phyloP scores from a whole-genome alignment of 805 yeast species.

The Helenozyma rhizophorensis region DNA sequence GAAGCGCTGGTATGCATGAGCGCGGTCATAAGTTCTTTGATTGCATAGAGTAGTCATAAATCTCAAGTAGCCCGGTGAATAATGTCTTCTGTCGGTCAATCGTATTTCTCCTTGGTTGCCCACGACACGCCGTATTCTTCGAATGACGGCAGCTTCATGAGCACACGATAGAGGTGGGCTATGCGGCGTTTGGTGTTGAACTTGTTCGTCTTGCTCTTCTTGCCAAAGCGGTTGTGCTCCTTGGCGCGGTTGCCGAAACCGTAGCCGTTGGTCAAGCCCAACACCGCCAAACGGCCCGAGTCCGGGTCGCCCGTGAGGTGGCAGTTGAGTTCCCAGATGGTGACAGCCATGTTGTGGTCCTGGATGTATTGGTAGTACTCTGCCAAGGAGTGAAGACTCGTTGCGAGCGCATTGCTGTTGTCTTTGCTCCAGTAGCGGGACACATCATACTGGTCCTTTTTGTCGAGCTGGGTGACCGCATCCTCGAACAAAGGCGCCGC shows the following conservation, averaged over 20 bases:
- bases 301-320: slow-evolving; percentile 19
- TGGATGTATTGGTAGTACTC: slow-evolving; percentile 17
- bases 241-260: slow-evolving; percentile 20
- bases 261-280: slow-evolving; percentile 19
- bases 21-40: too few species aligned
- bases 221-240: slow-evolving; percentile 16
- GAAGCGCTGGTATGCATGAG: too few species aligned
- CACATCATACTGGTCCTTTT: slow-evolving; percentile 3
- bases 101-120: slow-evolving; percentile 16
- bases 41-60: too few species aligned
- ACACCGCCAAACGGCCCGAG: slow-evolving; percentile 19
- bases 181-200: slow-evolving; percentile 18
- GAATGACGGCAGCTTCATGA: slow-evolving; percentile 13
- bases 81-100: slow-evolving; percentile 1
- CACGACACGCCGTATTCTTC: slow-evolving; percentile 16
- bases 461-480: background rate
- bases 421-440: slow-evolving; percentile 14
- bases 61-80: too few species aligned
- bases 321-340: slow-evolving; percentile 20
- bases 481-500: slow-evolving; percentile 9
- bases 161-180: slow-evolving; percentile 16
- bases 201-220: slow-evolving; percentile 15
- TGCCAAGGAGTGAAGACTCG: slow-evolving; percentile 16
- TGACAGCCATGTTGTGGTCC: slow-evolving; percentile 16
- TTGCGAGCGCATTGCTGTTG: slow-evolving; percentile 15